Percentiles rank a stretch among this genome's conserved stretches.
These are phyloP conservation scores for Kingdonia uniflora DNA, from an alignment of 164 flowering plant genomes.

Conservation along the genomic window DNA sequence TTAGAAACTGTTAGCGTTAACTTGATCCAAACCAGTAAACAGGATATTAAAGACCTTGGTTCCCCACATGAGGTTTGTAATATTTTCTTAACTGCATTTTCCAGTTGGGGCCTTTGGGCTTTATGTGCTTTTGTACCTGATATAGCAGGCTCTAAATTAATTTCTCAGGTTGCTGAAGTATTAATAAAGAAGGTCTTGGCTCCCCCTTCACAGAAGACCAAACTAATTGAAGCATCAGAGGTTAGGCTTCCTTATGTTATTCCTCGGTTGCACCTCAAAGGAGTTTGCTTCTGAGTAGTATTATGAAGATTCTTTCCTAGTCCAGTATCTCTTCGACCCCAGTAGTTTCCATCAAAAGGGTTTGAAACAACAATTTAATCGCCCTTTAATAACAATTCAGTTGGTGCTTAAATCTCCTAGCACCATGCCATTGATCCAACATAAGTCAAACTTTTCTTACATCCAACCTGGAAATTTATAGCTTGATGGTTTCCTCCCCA, in stretches of 20 bases:
- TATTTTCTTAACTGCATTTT: background rate
- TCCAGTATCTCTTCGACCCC: too few species aligned
- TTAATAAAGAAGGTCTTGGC: constrained; percentile 72
- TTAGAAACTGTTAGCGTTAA: constrained; percentile 83
- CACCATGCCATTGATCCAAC: too few species aligned
- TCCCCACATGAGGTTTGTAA: constrained; percentile 66
- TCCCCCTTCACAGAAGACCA: constrained; percentile 77
- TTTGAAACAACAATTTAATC: too few species aligned
- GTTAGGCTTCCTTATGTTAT: constrained; percentile 22
- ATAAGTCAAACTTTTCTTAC: too few species aligned
- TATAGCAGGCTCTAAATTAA: constrained; percentile 1
- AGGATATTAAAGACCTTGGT: constrained; percentile 72
- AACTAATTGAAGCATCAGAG: constrained; percentile 71
- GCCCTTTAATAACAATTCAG: too few species aligned
- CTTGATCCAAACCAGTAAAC: constrained; percentile 60
- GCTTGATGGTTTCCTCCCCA: too few species aligned
- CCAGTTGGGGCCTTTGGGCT: background rate
- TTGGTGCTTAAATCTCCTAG: too few species aligned
- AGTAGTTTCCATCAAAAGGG: too few species aligned
- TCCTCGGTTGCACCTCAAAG: too few species aligned
- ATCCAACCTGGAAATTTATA: too few species aligned
- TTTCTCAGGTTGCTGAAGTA: constrained; percentile 67
- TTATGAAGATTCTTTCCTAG: too few species aligned
- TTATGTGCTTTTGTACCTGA: background rate
- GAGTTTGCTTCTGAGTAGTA: too few species aligned